Evolutionary conservation across 495 filamentous ascomycete genomes (phyloP).

Genomic region (Penicillium daleae): DNA sequence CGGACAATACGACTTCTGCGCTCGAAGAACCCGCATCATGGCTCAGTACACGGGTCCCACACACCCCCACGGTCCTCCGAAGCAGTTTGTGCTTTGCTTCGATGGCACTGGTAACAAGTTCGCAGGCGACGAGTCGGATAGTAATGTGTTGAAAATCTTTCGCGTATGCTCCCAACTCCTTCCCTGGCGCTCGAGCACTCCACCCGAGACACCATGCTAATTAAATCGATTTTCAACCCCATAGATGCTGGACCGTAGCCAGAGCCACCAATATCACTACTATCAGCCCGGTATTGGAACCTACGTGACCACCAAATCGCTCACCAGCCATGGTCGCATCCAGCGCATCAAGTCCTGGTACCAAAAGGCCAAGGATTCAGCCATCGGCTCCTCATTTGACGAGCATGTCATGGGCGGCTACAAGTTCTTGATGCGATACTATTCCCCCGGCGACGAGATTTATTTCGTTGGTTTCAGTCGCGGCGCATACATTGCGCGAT

Average conservation of each 20-base stretch:
- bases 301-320: conserved; percentile 69
- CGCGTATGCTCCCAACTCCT: conserved; percentile 39
- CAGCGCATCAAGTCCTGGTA: conserved; percentile 76
- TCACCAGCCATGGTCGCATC: conserved; percentile 65
- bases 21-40: conserved; percentile 14
- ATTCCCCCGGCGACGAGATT: conserved; percentile 77
- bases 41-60: conserved; percentile 10
- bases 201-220: background rate
- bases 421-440: conserved; percentile 88
- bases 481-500: conserved; percentile 85
- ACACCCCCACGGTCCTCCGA: conserved; percentile 29
- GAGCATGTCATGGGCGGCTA: conserved; percentile 85
- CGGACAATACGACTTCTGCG: background rate
- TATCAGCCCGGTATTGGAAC: conserved; percentile 78
- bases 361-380: conserved; percentile 81
- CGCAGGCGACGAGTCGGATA: conserved; percentile 76
- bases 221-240: background rate
- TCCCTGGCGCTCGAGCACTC: background rate
- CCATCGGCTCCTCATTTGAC: conserved; percentile 81
- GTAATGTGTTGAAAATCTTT: conserved; percentile 90
- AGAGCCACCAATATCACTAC: conserved; percentile 50
- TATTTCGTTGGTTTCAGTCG: conserved; percentile 84
- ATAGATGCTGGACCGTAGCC: conserved; percentile 59
- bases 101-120: conserved; percentile 93
- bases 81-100: conserved; percentile 78